Percentiles rank a stretch among this genome's conserved stretches.
Evolutionary conservation across 2,329 filamentous ascomycete species (phyloP).

Genomic region (Phialophora chinensis): DNA sequence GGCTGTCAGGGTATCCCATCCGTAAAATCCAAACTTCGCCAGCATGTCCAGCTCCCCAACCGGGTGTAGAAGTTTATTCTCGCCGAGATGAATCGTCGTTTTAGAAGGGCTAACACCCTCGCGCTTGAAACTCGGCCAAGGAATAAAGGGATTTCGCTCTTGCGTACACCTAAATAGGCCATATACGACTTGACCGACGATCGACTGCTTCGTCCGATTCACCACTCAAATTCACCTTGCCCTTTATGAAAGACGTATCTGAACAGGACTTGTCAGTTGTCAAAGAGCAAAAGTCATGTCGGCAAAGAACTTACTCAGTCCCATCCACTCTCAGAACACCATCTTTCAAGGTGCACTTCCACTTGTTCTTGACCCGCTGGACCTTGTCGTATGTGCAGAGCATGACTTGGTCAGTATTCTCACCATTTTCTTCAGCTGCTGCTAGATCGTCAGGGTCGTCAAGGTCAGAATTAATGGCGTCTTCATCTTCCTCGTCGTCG

Average conservation of each 20-base stretch:
- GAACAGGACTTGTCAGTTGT: slow-evolving; percentile 40
- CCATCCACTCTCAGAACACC: slow-evolving; percentile 91
- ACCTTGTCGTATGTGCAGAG: slow-evolving; percentile 99
- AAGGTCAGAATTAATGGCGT: slow-evolving; percentile 97
- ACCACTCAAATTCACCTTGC: slow-evolving; percentile 98
- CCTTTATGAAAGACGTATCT: slow-evolving; percentile 97
- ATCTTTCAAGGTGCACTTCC: slow-evolving; percentile 98
- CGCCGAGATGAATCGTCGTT: neutral
- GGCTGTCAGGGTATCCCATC: neutral
- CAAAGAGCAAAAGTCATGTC: neutral
- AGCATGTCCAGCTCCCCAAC: neutral
- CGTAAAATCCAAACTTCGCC: slow-evolving; percentile 3
- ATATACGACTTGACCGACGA: neutral
- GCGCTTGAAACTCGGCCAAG: neutral
- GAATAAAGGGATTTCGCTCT: neutral
- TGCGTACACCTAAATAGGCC: neutral
- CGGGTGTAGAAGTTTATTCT: neutral
- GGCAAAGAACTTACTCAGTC: slow-evolving; percentile 70
- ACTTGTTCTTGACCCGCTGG: slow-evolving; percentile 98
- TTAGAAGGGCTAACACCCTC: neutral
- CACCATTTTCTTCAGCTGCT: slow-evolving; percentile 86
- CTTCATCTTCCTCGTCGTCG: slow-evolving; percentile 74
- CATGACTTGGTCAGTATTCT: slow-evolving; percentile 86
- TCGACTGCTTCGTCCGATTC: slow-evolving; percentile 41
- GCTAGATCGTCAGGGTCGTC: slow-evolving; percentile 92